A percentile compares a stretch with the other conserved stretches of the same genome.
phyloP scores from a whole-genome alignment of 75 land plant genomes.

The Gnetum montanum region DNA sequence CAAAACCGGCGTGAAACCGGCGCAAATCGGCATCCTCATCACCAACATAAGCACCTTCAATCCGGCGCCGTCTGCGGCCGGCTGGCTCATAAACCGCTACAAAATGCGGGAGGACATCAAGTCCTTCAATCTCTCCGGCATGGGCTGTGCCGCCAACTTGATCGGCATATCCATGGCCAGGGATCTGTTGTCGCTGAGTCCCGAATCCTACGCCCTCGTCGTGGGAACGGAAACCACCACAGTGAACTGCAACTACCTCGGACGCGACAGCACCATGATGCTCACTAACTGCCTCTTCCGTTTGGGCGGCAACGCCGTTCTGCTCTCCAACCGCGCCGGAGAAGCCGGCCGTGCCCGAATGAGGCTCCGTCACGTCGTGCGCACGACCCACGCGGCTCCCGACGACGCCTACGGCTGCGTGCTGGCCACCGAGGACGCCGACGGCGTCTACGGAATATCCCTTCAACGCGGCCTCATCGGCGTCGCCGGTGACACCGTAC shows the following conservation, averaged over 20 bases:
- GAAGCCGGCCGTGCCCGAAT: slow-evolving; percentile 54
- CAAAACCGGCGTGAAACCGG: slow-evolving; percentile 27
- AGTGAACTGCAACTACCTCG: slow-evolving; percentile 66
- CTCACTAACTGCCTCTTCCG: slow-evolving; percentile 77
- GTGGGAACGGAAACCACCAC: slow-evolving; percentile 71
- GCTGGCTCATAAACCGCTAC: slow-evolving; percentile 44
- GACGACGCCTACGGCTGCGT: slow-evolving; percentile 52
- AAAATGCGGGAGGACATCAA: slow-evolving; percentile 28
- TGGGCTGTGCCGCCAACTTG: slow-evolving; percentile 54
- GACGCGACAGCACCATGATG: slow-evolving; percentile 69
- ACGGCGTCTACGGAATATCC: slow-evolving; percentile 39
- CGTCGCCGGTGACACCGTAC: slow-evolving; percentile 59
- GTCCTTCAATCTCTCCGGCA: slow-evolving; percentile 41
- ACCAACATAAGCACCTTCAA: slow-evolving; percentile 34
- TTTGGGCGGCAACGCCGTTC: slow-evolving; percentile 74
- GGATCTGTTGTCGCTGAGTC: slow-evolving; percentile 55
- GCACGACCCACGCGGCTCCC: slow-evolving; percentile 72
- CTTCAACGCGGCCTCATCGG: slow-evolving; percentile 44
- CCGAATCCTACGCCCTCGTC: slow-evolving; percentile 47
- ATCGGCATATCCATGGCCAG: slow-evolving; percentile 68
- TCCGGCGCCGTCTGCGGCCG: slow-evolving; percentile 43
- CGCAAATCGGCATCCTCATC: slow-evolving; percentile 33
- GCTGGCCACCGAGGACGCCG: slow-evolving; percentile 42
- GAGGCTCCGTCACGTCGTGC: slow-evolving; percentile 53
- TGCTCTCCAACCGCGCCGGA: slow-evolving; percentile 42